Percentiles rank a stretch among this genome's conserved stretches.
Conservation (phyloP, 108 stramenopile species). For the Pseudonitzschia delicatissima region DNA sequence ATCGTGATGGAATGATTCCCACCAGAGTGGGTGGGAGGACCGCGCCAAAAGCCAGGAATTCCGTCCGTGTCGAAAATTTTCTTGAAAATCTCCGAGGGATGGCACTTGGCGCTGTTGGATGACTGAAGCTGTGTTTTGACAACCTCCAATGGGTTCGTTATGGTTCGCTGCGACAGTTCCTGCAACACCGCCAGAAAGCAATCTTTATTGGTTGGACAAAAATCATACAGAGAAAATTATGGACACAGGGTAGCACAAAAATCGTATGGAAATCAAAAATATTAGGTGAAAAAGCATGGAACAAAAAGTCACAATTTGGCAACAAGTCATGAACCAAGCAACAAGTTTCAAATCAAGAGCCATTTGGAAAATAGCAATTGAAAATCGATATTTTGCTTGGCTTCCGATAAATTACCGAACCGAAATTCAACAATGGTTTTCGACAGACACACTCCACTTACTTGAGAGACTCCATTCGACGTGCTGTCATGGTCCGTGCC, state of each 20-base stretch:
- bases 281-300: too few relatives aligned
- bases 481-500: conserved; percentile 55
- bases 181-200: conserved; percentile 76
- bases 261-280: too few relatives aligned
- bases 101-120: conserved; percentile 47
- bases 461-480: conserved; percentile 67
- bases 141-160: conserved; percentile 86
- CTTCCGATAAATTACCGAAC: too few relatives aligned
- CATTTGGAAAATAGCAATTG: too few relatives aligned
- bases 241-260: background rate
- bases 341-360: too few relatives aligned
- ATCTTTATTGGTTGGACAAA: conserved; percentile 20
- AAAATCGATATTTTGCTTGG: too few relatives aligned
- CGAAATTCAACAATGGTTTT: too few relatives aligned
- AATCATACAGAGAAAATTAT: background rate
- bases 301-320: too few relatives aligned
- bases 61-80: conserved; percentile 75
- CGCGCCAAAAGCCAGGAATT: conserved; percentile 57
- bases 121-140: conserved; percentile 94
- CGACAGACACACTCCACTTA: conserved; percentile 27
- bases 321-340: too few relatives aligned
- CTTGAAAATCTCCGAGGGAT: conserved; percentile 62
- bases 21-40: conserved; percentile 84
- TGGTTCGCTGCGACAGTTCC: conserved; percentile 74
- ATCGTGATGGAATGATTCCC: conserved; percentile 91